These are phyloP conservation scores for Pseudocercospora ulei DNA, from an alignment of 2,329 filamentous ascomycete species.

Conservation along the genomic window DNA sequence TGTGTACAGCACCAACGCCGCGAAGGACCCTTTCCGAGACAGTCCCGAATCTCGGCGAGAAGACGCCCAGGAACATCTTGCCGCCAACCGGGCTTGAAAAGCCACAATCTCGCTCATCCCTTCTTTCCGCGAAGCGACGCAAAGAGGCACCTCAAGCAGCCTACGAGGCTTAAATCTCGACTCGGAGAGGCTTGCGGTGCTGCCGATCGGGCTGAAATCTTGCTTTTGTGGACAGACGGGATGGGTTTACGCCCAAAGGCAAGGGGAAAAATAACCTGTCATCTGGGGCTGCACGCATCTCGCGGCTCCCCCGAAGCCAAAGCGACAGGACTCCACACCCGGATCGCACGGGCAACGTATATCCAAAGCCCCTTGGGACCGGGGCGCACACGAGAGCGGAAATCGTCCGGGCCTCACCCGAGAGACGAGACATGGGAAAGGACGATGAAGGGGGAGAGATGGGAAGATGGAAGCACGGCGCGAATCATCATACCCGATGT, in stretches of 20 bases:
- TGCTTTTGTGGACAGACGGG: neutral
- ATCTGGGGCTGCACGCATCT: too few relatives aligned
- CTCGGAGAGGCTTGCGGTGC: slow-evolving; percentile 7
- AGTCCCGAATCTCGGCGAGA: neutral
- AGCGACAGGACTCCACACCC: too few relatives aligned
- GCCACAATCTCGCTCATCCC: slow-evolving; percentile 1
- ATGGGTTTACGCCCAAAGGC: neutral
- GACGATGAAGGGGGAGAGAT: too few relatives aligned
- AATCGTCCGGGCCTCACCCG: too few relatives aligned
- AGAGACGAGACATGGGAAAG: too few relatives aligned
- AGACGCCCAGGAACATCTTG: slow-evolving; percentile 3
- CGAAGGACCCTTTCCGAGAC: neutral
- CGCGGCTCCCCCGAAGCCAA: too few relatives aligned
- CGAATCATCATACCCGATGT: too few relatives aligned
- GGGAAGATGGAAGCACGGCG: too few relatives aligned
- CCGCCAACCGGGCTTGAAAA: slow-evolving; percentile 5
- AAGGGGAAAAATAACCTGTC: too few relatives aligned
- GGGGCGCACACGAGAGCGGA: too few relatives aligned
- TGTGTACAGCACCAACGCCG: neutral
- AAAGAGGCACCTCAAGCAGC: slow-evolving; percentile 7
- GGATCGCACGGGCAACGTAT: too few relatives aligned
- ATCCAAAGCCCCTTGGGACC: too few relatives aligned
- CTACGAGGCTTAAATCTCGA: slow-evolving; percentile 7
- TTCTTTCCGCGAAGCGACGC: slow-evolving; percentile 1
- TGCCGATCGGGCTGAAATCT: slow-evolving; percentile 8